phyloP scores from a whole-genome alignment of 2,329 filamentous ascomycete genomes.

The Penicillium hesseltinei region DNA sequence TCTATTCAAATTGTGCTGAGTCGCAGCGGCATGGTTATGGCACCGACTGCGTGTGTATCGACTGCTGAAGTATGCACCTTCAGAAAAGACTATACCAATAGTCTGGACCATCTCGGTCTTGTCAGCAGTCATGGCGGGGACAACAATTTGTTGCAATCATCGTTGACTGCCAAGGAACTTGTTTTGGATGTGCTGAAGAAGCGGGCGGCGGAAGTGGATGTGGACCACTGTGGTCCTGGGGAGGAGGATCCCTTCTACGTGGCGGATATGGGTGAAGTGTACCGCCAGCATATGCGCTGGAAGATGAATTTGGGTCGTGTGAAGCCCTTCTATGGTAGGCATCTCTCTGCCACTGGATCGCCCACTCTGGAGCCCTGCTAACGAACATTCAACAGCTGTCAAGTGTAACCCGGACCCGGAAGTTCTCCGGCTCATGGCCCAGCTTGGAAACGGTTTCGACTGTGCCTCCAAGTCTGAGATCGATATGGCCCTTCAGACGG shows the following conservation, averaged over 20 bases:
- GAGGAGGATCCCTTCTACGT: constrained; percentile 99
- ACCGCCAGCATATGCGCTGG: constrained; percentile 97
- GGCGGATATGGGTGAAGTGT: constrained; percentile 95
- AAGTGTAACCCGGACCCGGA: constrained; percentile 97
- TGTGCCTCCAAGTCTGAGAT: constrained; percentile 98
- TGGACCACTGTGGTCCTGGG: constrained; percentile 82
- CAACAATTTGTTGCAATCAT: constrained; percentile 40
- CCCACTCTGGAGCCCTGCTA: background rate
- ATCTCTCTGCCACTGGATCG: background rate
- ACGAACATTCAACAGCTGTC: constrained; percentile 62
- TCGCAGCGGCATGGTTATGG: constrained; percentile 60
- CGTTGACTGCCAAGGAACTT: constrained; percentile 67
- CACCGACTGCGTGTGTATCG: constrained; percentile 63
- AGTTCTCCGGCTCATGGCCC: constrained; percentile 81
- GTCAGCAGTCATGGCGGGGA: constrained; percentile 48
- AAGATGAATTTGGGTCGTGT: constrained; percentile 90
- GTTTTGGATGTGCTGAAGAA: constrained; percentile 84
- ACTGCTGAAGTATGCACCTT: constrained; percentile 47
- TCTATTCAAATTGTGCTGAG: constrained; percentile 28
- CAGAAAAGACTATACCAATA: constrained; percentile 34
- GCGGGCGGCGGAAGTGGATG: constrained; percentile 79
- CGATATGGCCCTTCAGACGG: constrained; percentile 80
- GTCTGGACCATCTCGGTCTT: constrained; percentile 28
- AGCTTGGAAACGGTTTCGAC: constrained; percentile 91
- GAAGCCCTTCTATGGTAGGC: constrained; percentile 91